A percentile compares a stretch with the other conserved stretches of the same genome.
Evolutionary conservation across 345 rosid species (phyloP).

Genomic region (Litchi chinensis): DNA sequence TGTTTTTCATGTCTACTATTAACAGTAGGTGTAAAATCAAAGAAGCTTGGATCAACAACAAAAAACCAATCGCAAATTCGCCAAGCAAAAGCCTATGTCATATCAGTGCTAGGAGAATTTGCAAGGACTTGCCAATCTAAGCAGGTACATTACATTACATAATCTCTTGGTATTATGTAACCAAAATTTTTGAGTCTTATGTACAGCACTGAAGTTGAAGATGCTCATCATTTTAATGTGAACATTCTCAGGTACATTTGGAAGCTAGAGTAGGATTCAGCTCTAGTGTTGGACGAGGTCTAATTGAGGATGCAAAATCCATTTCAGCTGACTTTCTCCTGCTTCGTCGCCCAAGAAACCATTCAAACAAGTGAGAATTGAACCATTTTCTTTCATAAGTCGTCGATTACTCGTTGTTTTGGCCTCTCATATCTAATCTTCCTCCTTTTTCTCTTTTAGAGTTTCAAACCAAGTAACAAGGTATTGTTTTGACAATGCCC

Average conservation of each 20-base stretch:
- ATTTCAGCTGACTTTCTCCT: conserved; percentile 72
- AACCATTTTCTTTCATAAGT: conserved; percentile 10
- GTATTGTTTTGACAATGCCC: conserved; percentile 63
- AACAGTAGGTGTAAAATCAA: conserved; percentile 54
- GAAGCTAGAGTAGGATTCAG: conserved; percentile 84
- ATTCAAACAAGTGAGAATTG: conserved; percentile 37
- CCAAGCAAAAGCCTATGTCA: conserved; percentile 75
- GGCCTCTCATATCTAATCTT: neutral
- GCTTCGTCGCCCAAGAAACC: conserved; percentile 59
- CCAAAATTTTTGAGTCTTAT: neutral
- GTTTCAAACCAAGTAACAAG: conserved; percentile 44
- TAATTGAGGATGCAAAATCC: conserved; percentile 72
- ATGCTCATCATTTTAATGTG: neutral
- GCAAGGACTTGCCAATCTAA: conserved; percentile 57
- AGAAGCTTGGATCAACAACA: conserved; percentile 41
- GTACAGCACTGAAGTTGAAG: neutral
- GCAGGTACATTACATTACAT: conserved; percentile 42
- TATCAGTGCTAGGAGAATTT: conserved; percentile 82
- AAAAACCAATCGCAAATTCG: conserved; percentile 55
- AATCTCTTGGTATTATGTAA: no score
- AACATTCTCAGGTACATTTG: conserved; percentile 57
- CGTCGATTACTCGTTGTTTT: neutral
- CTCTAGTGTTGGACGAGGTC: conserved; percentile 59
- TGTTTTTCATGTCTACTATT: conserved; percentile 8
- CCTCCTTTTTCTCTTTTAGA: conserved; percentile 31